Conservation (phyloP, 371 early-diverging fungal species). For the Mucor mucedo region DNA sequence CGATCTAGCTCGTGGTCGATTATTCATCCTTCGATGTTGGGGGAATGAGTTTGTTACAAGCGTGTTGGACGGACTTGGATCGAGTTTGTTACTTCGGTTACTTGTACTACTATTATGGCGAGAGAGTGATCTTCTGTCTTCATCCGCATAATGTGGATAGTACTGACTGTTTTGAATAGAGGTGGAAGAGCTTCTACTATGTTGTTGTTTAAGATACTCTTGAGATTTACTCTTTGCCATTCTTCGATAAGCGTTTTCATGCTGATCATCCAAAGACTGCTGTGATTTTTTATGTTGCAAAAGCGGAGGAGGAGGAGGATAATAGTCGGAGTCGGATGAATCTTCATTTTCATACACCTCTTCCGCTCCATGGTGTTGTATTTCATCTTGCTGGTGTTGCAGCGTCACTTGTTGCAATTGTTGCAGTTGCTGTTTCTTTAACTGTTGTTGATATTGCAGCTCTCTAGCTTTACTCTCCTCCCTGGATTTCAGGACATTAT, state of each 20-base stretch:
- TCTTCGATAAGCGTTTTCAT: background rate
- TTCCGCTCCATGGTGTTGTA: background rate
- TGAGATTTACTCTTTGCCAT: background rate
- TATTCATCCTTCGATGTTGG: background rate
- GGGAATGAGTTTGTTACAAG: background rate
- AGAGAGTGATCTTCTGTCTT: conserved; percentile 12
- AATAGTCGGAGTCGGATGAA: background rate
- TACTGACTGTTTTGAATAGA: conserved; percentile 1
- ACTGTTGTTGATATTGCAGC: conserved; percentile 1
- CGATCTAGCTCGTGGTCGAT: conserved; percentile 4
- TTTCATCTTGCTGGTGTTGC: background rate
- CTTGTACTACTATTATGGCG: conserved; percentile 7
- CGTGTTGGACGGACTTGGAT: conserved; percentile 7
- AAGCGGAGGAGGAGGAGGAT: background rate
- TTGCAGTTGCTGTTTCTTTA: conserved; percentile 5
- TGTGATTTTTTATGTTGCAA: no score
- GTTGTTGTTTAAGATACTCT: background rate
- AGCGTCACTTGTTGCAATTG: conserved; percentile 1
- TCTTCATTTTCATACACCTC: background rate
- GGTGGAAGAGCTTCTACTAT: background rate
- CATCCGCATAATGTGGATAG: background rate
- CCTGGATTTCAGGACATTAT: background rate
- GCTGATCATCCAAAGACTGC: background rate
- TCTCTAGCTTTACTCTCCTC: conserved; percentile 9
- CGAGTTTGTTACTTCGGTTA: conserved; percentile 5